These are phyloP conservation scores for Adiantum capillusveneris DNA, from an alignment of 75 land plant species.

Conservation along the genomic window DNA sequence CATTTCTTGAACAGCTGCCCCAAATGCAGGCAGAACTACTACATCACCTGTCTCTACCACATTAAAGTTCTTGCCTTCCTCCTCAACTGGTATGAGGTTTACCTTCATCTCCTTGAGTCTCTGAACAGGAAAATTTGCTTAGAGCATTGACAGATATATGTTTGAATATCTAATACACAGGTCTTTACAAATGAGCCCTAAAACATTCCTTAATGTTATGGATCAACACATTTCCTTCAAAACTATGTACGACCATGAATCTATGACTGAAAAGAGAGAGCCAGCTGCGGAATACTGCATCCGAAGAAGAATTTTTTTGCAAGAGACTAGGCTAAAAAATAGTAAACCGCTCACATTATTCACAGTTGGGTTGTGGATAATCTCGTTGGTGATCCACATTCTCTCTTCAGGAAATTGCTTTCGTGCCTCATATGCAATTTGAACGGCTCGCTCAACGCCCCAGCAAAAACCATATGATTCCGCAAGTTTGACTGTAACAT, in stretches of 20 bases:
- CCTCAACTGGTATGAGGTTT: constrained; percentile 49
- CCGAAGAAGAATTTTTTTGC: no score
- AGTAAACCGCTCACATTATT: constrained; percentile 64
- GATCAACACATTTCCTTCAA: no score
- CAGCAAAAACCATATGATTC: constrained; percentile 90
- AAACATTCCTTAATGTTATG: no score
- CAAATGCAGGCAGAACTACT: constrained; percentile 92
- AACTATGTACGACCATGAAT: no score
- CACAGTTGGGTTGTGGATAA: constrained; percentile 93
- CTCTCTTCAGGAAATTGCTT: constrained; percentile 76
- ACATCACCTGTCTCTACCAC: constrained; percentile 74
- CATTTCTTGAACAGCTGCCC: constrained; percentile 90
- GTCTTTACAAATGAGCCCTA: no score
- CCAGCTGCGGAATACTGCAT: no score
- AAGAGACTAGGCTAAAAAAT: no score
- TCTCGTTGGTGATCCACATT: constrained; percentile 93
- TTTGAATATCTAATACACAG: no score
- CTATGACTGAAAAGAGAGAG: no score
- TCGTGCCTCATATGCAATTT: constrained; percentile 92
- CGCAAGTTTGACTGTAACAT: constrained; percentile 88
- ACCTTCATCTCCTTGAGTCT: constrained; percentile 79
- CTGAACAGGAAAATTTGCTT: no score
- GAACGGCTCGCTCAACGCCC: constrained; percentile 94
- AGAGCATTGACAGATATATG: no score
- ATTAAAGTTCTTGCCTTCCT: constrained; percentile 54